Conservation (phyloP, 208 protist genomes). For the Leishmania aethiopica region DNA sequence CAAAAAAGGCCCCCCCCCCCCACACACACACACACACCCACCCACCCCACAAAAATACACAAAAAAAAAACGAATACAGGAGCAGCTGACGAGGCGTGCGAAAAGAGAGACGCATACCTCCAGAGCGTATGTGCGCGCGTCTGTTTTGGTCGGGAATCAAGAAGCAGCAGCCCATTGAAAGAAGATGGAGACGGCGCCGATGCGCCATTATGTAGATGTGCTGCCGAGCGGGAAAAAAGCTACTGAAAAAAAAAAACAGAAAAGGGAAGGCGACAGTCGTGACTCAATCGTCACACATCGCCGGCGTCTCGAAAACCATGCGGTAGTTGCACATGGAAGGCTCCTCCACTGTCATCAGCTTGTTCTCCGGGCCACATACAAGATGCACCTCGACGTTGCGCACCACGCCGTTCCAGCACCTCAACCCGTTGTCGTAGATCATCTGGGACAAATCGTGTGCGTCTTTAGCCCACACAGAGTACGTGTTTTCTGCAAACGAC, state of each 20-base stretch:
- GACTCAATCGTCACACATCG: conserved; percentile 54
- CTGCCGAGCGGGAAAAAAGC: neutral
- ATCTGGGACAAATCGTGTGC: conserved; percentile 58
- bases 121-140: neutral
- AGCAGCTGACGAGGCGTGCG: neutral
- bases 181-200: neutral
- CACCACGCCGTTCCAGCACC: conserved; percentile 56
- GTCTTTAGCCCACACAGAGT: conserved; percentile 64
- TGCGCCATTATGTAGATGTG: neutral
- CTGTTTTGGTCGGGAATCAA: neutral
- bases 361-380: conserved; percentile 68
- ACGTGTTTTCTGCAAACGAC: conserved; percentile 69
- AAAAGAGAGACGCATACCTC: neutral
- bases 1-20: no score
- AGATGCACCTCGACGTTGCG: conserved; percentile 62
- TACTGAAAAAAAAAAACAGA: neutral
- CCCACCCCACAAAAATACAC: no score
- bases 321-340: conserved; percentile 75
- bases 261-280: neutral
- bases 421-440: conserved; percentile 51
- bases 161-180: neutral
- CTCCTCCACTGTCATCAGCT: conserved; percentile 57
- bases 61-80: no score
- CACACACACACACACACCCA: no score
- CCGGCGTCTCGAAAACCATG: conserved; percentile 80